phyloP scores from a whole-genome alignment of 108 stramenopile genomes.

The Nitzschia palea region DNA sequence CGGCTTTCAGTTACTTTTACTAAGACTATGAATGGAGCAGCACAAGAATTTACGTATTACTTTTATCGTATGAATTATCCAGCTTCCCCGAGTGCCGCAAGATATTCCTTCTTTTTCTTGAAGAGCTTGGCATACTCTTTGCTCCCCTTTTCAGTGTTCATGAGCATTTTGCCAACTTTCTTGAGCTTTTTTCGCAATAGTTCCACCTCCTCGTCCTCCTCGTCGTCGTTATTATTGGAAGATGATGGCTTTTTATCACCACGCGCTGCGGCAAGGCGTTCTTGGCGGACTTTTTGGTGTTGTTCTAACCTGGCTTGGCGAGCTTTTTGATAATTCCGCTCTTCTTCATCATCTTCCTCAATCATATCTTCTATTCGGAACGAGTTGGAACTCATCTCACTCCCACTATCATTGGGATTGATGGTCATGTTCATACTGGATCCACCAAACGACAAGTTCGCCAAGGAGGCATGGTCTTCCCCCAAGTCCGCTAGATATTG shows the following conservation, averaged over 20 bases:
- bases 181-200: slow-evolving; percentile 29
- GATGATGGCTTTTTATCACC: background rate
- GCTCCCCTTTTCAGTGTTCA: background rate
- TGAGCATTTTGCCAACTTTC: slow-evolving; percentile 28
- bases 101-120: slow-evolving; percentile 16
- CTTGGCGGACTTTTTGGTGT: background rate
- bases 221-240: background rate
- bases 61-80: too few species aligned
- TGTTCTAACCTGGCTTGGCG: background rate
- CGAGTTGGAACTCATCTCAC: background rate
- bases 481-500: slow-evolving; percentile 15
- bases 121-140: slow-evolving; percentile 29
- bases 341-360: background rate
- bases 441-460: background rate
- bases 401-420: background rate
- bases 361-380: background rate
- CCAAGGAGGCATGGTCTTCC: slow-evolving; percentile 2
- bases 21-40: too few species aligned
- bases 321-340: background rate
- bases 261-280: background rate
- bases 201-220: background rate
- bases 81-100: slow-evolving; percentile 8
- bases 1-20: too few species aligned
- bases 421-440: background rate
- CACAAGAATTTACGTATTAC: too few species aligned